Conservation (phyloP, 805 yeast species). For the Cyberlindnera xishuangbannaensis region DNA sequence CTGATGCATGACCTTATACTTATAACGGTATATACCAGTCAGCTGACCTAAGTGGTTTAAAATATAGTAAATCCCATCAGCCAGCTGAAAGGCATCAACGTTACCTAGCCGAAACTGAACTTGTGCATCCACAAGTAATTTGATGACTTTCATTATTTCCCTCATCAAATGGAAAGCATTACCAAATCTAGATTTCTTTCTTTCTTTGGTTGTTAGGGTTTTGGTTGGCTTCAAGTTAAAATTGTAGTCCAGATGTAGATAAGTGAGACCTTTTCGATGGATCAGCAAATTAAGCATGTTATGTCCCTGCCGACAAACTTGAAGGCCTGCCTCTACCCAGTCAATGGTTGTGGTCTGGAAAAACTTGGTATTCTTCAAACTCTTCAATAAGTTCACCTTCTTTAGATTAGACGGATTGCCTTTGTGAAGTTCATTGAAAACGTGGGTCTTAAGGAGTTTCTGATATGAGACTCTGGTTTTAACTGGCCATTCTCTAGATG, state of each 20-base stretch:
- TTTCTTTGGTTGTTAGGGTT: slow-evolving; percentile 91
- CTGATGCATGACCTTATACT: slow-evolving; percentile 97
- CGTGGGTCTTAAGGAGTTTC: slow-evolving; percentile 71
- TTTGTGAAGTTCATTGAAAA: slow-evolving; percentile 63
- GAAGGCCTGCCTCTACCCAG: slow-evolving; percentile 98
- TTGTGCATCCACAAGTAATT: slow-evolving; percentile 87
- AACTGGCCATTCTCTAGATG: slow-evolving; percentile 53
- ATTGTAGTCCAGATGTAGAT: slow-evolving; percentile 89
- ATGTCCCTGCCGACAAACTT: slow-evolving; percentile 88
- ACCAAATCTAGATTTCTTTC: slow-evolving; percentile 94
- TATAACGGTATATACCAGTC: slow-evolving; percentile 94
- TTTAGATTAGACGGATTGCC: slow-evolving; percentile 36
- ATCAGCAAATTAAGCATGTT: slow-evolving; percentile 87
- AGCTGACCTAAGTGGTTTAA: slow-evolving; percentile 92
- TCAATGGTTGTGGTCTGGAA: slow-evolving; percentile 90
- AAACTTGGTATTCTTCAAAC: slow-evolving; percentile 72
- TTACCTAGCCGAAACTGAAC: slow-evolving; percentile 87
- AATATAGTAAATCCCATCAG: slow-evolving; percentile 89
- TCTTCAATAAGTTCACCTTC: slow-evolving; percentile 55
- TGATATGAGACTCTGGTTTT: slow-evolving; percentile 88
- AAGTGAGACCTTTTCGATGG: slow-evolving; percentile 86
- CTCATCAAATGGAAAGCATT: slow-evolving; percentile 92
- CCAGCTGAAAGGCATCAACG: slow-evolving; percentile 87
- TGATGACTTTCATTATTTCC: slow-evolving; percentile 79
- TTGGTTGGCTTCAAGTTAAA: slow-evolving; percentile 95